phyloP scores from a whole-genome alignment of 805 yeast genomes.

The Schwanniomyces yamadae region DNA sequence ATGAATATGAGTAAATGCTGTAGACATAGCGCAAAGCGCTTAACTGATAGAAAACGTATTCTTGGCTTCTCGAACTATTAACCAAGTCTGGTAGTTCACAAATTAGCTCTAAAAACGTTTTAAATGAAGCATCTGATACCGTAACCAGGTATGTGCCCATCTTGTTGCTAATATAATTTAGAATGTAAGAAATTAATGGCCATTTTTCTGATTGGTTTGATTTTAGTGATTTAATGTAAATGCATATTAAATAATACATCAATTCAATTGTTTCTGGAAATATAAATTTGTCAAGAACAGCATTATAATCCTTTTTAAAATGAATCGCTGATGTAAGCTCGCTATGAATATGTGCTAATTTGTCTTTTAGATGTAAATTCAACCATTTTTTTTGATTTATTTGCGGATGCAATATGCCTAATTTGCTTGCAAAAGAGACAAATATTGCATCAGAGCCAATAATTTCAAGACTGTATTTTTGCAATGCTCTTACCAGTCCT shows the following conservation, averaged over 20 bases:
- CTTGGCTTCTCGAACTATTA: conserved; percentile 6
- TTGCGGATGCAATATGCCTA: conserved; percentile 27
- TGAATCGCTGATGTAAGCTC: conserved; percentile 23
- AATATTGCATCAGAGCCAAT: conserved; percentile 13
- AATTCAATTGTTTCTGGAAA: conserved; percentile 17
- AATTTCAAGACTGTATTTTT: conserved; percentile 13
- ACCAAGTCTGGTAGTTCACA: conserved; percentile 15
- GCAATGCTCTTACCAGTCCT: conserved; percentile 22
- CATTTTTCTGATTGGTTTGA: conserved; percentile 25
- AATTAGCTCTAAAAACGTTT: conserved; percentile 23
- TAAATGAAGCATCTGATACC: conserved; percentile 19
- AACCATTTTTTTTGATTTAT: conserved; percentile 23
- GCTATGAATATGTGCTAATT: conserved; percentile 23
- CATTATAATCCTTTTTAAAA: conserved; percentile 16
- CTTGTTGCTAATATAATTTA: conserved; percentile 18
- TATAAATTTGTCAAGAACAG: conserved; percentile 23
- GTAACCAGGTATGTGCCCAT: conserved; percentile 18
- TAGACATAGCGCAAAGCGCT: conserved; percentile 6
- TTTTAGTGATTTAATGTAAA: conserved; percentile 24
- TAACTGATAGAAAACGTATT: conserved; percentile 5
- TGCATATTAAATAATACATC: conserved; percentile 27
- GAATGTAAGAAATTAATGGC: conserved; percentile 24
- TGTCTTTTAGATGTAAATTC: conserved; percentile 19
- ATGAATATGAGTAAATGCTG: conserved; percentile 18
- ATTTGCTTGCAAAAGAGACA: conserved; percentile 20